Evolutionary conservation across 2,329 filamentous ascomycete species (phyloP).

Genomic region (Exutisphaerella laricina): DNA sequence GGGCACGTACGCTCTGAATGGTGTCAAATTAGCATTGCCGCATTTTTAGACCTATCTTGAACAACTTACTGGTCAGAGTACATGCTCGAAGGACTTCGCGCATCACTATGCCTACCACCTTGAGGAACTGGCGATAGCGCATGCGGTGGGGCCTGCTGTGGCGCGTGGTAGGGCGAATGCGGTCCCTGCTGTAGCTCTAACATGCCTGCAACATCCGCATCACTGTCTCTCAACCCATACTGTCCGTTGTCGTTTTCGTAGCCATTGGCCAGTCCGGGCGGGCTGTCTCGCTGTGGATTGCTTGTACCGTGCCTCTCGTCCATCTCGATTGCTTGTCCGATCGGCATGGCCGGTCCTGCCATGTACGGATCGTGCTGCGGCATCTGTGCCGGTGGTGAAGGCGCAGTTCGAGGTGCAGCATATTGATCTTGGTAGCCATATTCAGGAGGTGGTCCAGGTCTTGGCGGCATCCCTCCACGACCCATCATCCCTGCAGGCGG

Average conservation of each 20-base stretch:
- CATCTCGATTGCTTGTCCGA: slow-evolving; percentile 74
- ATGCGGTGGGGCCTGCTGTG: slow-evolving; percentile 62
- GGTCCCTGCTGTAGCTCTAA: slow-evolving; percentile 60
- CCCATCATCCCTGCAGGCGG: slow-evolving; percentile 26
- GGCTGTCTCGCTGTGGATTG: slow-evolving; percentile 39
- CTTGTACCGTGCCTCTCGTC: slow-evolving; percentile 61
- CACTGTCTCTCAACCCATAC: slow-evolving; percentile 53
- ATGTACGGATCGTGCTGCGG: slow-evolving; percentile 32
- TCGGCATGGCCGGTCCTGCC: slow-evolving; percentile 21
- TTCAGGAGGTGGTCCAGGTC: slow-evolving; percentile 25
- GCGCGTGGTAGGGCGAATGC: slow-evolving; percentile 45
- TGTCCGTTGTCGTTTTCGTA: slow-evolving; percentile 18
- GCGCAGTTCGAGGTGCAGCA: slow-evolving; percentile 12
- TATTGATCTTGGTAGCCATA: slow-evolving; percentile 28
- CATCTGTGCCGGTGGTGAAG: slow-evolving; percentile 6
- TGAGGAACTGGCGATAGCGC: slow-evolving; percentile 34
- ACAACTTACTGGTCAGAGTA: slow-evolving; percentile 67
- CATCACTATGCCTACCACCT: slow-evolving; percentile 58
- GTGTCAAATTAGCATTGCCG: slow-evolving; percentile 10
- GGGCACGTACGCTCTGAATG: slow-evolving; percentile 40
- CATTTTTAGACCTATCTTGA: background rate
- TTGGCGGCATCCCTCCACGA: slow-evolving; percentile 29
- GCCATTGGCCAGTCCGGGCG: slow-evolving; percentile 3
- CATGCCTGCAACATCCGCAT: slow-evolving; percentile 69
- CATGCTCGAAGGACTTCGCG: slow-evolving; percentile 62